Evolutionary conservation across 1,139 yeast genomes (phyloP), one percentile per base, ranked within the genome.

Genomic region (Suhomyces panamericanus): DNA sequence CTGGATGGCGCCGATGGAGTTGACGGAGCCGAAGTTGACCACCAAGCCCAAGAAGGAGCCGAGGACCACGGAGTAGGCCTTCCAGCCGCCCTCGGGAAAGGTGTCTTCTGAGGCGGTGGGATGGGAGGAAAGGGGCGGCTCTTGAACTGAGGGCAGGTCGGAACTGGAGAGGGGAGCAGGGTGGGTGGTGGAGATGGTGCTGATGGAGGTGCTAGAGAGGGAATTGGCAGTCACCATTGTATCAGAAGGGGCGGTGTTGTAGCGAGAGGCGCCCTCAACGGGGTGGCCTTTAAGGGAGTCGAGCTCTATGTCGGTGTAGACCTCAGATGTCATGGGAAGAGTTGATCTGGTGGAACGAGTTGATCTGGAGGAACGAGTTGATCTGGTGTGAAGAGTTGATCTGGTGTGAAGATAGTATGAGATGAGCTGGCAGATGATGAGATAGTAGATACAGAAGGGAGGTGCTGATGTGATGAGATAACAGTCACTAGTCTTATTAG

Each of bases 1-100:
- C 48, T 69, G 72, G 29, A 69, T 64, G 26, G 70, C 69, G 29
- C 74, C 74, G n/a, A 68, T 56, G 6, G 70, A 56, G 38, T 69
- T 68, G 32, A 68, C 38, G 5, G 66, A 48, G 1, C 73, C 74
- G 45, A 67, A 66, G 39, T 57, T 59, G 17, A 65, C 68, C 13
- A 58, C 54, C 24, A 67, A 54, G 3, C 73, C 74, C 14, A 68
- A 42, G 41, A 66, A 66, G 2, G 70, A 64, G 3, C 74, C 74
- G 1, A 67, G 43, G 4, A 69, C 68, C 7, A 68, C 73, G 22
- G 57, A 51, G 44, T 61, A 63, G 8, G 73, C 74, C 40, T 53
- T 55, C 45, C 55, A 44, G 0, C 73, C 73, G 10, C 72, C 70
- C 14, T 60, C 64, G 0, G 64, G 64, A 30, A 43, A 58, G 32